Base-by-base conservation (phyloP, 345 rosid species). In the Moricandia arvensis region DNA sequence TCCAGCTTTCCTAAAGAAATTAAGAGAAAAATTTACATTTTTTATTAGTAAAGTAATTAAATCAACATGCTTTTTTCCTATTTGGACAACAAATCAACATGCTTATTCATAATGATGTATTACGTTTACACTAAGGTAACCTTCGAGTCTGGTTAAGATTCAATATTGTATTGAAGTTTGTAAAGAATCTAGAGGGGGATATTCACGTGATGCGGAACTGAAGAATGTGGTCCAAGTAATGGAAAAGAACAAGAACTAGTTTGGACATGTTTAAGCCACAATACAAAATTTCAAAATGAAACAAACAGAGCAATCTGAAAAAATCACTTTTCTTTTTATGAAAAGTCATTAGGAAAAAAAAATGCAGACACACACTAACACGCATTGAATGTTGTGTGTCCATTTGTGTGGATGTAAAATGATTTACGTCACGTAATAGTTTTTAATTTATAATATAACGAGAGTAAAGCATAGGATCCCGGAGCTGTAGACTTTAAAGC, bases 1-100 rank as follows among this genome's bases (percentile, higher is more conserved):
- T 85, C 95, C 98, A 41, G 84, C 83, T 82, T 84, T 90, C 84
- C 98, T 94, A 85, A 30, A 60, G 63, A 72, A 11, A 26, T 55
- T 31, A 10, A 5, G 5, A 2, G 2, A 11, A 31, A 34, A 9
- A 26, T 30, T 68, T 30, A 26, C 30, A 61, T 5, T 21, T 2
- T 31, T 30, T 58, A 51, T 2, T 21, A 34, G 67, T 21, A 45
- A 66, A 66, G 18, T 57, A 11, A 24, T 38, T 8, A 65, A 53
- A 54, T 1, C 41, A 63, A 16, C 35, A 47, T 6, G 53, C 1
- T 47, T 47, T 43, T n/a, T 43, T 43, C 16, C 51, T 43, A 5
- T n/a, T n/a, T n/a, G 53, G n/a, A 45, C 8, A n/a, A 47, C 7
- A 47, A n/a, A 47, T 1, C 7, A n/a, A 47, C 53, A 47, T 47